A percentile compares a stretch with the other conserved stretches of the same genome.
Conservation (phyloP, 208 protist species). For the Crithidia brevicula region DNA sequence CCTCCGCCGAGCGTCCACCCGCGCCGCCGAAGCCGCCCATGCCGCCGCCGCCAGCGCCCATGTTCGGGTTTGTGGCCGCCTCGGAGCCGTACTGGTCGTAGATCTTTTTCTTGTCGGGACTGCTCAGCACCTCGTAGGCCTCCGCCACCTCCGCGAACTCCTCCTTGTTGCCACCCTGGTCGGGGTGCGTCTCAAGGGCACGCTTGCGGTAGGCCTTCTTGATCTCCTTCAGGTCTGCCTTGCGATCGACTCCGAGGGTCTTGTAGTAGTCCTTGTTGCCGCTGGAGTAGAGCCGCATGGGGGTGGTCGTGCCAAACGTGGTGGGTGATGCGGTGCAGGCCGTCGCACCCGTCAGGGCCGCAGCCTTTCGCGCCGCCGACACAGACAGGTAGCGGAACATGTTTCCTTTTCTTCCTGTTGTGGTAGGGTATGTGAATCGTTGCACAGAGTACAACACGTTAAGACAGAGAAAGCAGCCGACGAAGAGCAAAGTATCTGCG, state of each 20-base stretch:
- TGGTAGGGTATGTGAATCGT: too few relatives aligned
- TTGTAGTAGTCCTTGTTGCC: conserved; percentile 91
- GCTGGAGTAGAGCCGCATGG: conserved; percentile 47
- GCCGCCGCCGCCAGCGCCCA: conserved; percentile 50
- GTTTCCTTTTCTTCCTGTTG: not conserved
- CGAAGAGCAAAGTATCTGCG: too few relatives aligned
- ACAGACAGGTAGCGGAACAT: conserved; percentile 29
- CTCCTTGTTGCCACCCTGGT: conserved; percentile 93
- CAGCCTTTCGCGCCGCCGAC: conserved; percentile 11
- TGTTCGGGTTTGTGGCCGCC: conserved; percentile 75
- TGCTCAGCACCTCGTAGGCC: conserved; percentile 98
- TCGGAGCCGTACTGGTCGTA: conserved; percentile 97
- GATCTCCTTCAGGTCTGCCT: conserved; percentile 71
- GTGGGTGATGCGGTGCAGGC: conserved; percentile 10
- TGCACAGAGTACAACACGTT: too few relatives aligned
- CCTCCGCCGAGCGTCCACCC: conserved; percentile 77
- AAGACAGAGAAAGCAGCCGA: too few relatives aligned
- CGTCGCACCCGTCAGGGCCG: not conserved
- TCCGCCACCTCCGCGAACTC: conserved; percentile 91
- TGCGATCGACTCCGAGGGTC: conserved; percentile 74
- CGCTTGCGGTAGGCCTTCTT: conserved; percentile 94
- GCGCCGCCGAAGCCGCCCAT: conserved; percentile 55
- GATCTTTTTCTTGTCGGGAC: conserved; percentile 94
- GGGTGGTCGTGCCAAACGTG: conserved; percentile 5
- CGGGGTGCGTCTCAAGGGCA: conserved; percentile 89